phyloP scores from a whole-genome alignment of 2,329 filamentous ascomycete genomes.

The Trichothecium roseum region DNA sequence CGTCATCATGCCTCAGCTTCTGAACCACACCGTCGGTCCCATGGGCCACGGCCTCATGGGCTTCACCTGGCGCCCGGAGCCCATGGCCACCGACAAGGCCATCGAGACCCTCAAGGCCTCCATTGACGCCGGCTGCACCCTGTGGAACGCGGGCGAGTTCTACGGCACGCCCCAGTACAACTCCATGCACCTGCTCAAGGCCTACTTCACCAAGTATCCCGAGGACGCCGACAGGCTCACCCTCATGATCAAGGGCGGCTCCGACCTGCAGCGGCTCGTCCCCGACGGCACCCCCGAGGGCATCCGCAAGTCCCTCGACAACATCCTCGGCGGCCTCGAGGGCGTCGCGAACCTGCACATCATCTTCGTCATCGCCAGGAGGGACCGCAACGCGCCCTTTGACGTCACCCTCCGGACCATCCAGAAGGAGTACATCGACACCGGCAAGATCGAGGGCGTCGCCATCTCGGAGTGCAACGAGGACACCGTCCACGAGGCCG shows the following conservation, averaged over 20 bases:
- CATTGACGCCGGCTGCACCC: conserved; percentile 30
- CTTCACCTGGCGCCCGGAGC: conserved; percentile 21
- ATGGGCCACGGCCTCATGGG: conserved; percentile 47
- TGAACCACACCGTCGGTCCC: conserved; percentile 33
- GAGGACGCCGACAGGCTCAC: conserved; percentile 53
- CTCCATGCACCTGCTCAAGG: conserved; percentile 46
- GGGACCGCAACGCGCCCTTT: conserved; percentile 39
- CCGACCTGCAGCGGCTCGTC: conserved; percentile 20
- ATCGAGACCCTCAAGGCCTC: conserved; percentile 46
- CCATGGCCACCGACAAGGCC: conserved; percentile 32
- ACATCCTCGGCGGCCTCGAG: conserved; percentile 37
- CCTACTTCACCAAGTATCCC: conserved; percentile 54
- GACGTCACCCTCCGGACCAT: conserved; percentile 31
- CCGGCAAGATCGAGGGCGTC: conserved; percentile 40
- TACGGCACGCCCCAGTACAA: conserved; percentile 52
- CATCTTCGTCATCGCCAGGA: conserved; percentile 43
- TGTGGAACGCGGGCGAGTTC: conserved; percentile 56
- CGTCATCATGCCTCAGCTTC: conserved; percentile 19
- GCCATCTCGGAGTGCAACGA: conserved; percentile 41
- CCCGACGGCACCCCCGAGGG: conserved; percentile 43
- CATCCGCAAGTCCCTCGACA: conserved; percentile 47
- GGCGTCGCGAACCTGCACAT: conserved; percentile 51
- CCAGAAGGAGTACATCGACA: conserved; percentile 37
- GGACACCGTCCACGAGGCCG: conserved; percentile 36
- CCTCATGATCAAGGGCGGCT: conserved; percentile 51